Evolutionary conservation across 2,329 filamentous ascomycete species (phyloP).

Genomic region (Lachnellula occidentalis): DNA sequence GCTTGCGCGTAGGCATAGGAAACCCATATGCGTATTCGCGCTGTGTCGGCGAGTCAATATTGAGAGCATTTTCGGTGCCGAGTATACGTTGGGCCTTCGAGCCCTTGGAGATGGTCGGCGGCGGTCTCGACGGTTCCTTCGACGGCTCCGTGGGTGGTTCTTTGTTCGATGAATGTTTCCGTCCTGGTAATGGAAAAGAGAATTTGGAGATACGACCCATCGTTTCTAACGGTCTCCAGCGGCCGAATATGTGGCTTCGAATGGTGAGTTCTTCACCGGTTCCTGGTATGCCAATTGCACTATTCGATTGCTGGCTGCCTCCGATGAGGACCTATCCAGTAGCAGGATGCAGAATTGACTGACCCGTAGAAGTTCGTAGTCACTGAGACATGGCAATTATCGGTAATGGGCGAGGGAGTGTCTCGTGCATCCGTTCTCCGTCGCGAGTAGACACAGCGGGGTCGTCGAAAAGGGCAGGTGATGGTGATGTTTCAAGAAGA

Average conservation of each 20-base stretch:
- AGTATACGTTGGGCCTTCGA: constrained; percentile 31
- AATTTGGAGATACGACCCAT: constrained; percentile 34
- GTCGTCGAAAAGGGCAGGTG: constrained; percentile 8
- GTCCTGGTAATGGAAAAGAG: constrained; percentile 32
- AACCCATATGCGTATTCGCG: constrained; percentile 25
- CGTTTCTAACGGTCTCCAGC: constrained; percentile 7
- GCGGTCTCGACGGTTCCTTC: background rate
- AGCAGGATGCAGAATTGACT: constrained; percentile 4
- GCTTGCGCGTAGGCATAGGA: constrained; percentile 22
- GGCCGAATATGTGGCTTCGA: background rate
- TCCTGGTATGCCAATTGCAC: background rate
- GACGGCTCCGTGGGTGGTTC: constrained; percentile 1
- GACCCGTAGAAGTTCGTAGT: constrained; percentile 6
- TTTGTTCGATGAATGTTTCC: constrained; percentile 20
- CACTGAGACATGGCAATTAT: constrained; percentile 13
- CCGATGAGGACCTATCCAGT: constrained; percentile 2
- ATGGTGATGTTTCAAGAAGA: constrained; percentile 9
- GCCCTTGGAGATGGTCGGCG: constrained; percentile 9
- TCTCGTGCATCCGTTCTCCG: constrained; percentile 3
- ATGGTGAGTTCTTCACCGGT: background rate
- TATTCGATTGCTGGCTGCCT: background rate
- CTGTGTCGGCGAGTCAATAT: constrained; percentile 36
- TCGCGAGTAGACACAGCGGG: constrained; percentile 5
- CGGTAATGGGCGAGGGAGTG: background rate
- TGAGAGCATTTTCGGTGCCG: constrained; percentile 37